Evolutionary conservation across 2,329 filamentous ascomycete species (phyloP).

Genomic region (Penicillium sp.): DNA sequence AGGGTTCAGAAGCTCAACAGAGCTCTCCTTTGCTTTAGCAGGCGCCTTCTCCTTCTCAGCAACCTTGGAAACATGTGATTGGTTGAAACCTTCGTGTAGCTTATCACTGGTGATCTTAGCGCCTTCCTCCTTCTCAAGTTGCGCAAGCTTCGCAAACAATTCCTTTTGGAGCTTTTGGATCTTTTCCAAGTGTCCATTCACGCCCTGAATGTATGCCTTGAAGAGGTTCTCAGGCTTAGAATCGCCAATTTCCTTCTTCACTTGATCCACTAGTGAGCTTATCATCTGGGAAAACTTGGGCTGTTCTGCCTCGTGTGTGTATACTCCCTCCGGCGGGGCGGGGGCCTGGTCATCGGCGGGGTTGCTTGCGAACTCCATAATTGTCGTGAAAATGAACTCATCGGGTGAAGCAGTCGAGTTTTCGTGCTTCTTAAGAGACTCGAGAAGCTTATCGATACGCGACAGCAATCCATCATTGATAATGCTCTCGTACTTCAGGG

Average conservation of each 20-base stretch:
- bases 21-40: conserved; percentile 40
- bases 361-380: conserved; percentile 76
- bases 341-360: conserved; percentile 73
- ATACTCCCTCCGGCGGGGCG: conserved; percentile 72
- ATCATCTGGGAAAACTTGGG: conserved; percentile 97
- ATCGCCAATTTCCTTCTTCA: conserved; percentile 81
- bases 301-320: conserved; percentile 69
- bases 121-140: conserved; percentile 79
- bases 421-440: conserved; percentile 70
- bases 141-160: conserved; percentile 68
- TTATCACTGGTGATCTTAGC: conserved; percentile 92
- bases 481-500: conserved; percentile 81
- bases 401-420: conserved; percentile 65
- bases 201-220: conserved; percentile 72
- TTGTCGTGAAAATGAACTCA: conserved; percentile 81
- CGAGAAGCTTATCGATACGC: conserved; percentile 77
- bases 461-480: conserved; percentile 88
- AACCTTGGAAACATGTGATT: conserved; percentile 71
- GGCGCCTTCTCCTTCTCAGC: conserved; percentile 46
- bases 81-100: conserved; percentile 86
- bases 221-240: conserved; percentile 67
- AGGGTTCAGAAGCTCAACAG: conserved; percentile 75
- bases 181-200: conserved; percentile 73
- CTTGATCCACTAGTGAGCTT: conserved; percentile 89
- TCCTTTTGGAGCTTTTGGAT: conserved; percentile 75